These are phyloP conservation scores for Artomyces pyxidatus DNA, from an alignment of 768 basidiomycete genomes.

Conservation along the genomic window DNA sequence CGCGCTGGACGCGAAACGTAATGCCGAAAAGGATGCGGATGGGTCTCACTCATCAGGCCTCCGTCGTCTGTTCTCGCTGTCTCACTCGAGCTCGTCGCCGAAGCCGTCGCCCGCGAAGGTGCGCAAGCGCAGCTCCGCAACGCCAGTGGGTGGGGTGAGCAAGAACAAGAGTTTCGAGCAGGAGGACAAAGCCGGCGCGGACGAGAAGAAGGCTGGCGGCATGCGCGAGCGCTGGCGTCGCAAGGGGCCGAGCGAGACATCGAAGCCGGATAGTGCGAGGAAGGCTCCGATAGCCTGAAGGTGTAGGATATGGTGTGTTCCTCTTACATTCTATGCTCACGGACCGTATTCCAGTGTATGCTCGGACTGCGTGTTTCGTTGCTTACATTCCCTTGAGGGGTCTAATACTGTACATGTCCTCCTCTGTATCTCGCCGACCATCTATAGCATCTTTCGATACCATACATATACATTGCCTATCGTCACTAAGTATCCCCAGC, in stretches of 20 bases:
- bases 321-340: too few species aligned
- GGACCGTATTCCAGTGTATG: too few species aligned
- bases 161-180: slow-evolving; percentile 7
- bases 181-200: slow-evolving; percentile 7
- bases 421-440: too few species aligned
- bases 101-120: slow-evolving; percentile 4
- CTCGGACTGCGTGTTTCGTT: too few species aligned
- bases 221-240: slow-evolving; percentile 11
- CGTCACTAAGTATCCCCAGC: too few species aligned
- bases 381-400: too few species aligned
- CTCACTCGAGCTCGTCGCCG: slow-evolving; percentile 8
- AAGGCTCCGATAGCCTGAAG: too few species aligned
- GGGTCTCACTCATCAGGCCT: slow-evolving; percentile 14
- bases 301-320: too few species aligned
- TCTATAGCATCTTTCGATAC: too few species aligned
- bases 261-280: slow-evolving; percentile 10
- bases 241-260: slow-evolving; percentile 4
- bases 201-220: slow-evolving; percentile 2
- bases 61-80: slow-evolving; percentile 19
- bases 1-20: slow-evolving; percentile 42
- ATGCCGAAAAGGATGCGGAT: slow-evolving; percentile 16
- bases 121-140: background rate
- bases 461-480: too few species aligned
- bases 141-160: background rate
- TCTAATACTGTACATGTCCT: too few species aligned